Conservation (phyloP, 2,329 filamentous ascomycete genomes). For the Colletotrichum paranaense region DNA sequence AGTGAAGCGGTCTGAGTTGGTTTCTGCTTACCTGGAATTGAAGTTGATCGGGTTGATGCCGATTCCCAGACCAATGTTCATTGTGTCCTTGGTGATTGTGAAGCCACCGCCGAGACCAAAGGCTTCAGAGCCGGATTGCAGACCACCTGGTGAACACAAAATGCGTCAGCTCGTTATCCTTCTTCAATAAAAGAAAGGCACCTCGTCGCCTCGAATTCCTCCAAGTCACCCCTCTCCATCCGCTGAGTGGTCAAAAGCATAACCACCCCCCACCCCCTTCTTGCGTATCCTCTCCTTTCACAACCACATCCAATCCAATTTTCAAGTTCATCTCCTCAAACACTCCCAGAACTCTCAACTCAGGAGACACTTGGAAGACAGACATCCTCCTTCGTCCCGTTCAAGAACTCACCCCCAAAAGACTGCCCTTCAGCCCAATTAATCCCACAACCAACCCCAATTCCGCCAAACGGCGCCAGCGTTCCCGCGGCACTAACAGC, state of each 20-base stretch:
- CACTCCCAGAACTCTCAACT: too few relatives aligned
- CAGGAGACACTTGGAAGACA: neutral
- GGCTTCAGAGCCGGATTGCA: conserved; percentile 29
- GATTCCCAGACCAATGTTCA: conserved; percentile 26
- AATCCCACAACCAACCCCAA: conserved; percentile 27
- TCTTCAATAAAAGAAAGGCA: neutral
- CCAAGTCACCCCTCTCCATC: neutral
- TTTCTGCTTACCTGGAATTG: conserved; percentile 18
- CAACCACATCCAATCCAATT: neutral
- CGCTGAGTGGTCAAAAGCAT: neutral
- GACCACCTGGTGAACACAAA: neutral
- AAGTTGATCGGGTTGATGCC: conserved; percentile 19
- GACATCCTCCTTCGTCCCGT: neutral
- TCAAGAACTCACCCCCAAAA: conserved; percentile 22
- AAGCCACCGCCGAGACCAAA: conserved; percentile 32
- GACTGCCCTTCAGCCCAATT: conserved; percentile 24
- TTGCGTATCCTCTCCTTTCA: neutral
- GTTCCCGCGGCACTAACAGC: conserved; percentile 29
- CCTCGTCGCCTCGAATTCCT: neutral
- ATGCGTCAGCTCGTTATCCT: neutral
- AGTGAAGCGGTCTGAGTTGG: neutral
- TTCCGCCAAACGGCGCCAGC: conserved; percentile 13
- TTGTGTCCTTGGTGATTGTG: conserved; percentile 29
- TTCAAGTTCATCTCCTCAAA: too few relatives aligned
- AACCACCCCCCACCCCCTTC: too few relatives aligned